Base-by-base conservation (phyloP, 305 asterid species). In the Rubia occidens region DNA sequence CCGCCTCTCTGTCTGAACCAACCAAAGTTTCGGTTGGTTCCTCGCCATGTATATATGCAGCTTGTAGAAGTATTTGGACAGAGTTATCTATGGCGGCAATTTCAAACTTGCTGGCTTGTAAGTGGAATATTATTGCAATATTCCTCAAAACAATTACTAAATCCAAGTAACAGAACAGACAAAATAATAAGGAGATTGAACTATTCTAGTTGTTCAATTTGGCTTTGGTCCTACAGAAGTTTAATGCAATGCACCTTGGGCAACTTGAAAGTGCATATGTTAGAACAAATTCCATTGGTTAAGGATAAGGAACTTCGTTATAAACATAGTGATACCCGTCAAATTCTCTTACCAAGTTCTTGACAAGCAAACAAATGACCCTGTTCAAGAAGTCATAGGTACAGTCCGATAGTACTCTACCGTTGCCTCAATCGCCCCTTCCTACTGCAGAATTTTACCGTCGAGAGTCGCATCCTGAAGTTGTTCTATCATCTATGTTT, bases 321-420 rank as follows among this genome's bases (percentile, higher is more conserved):
- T 60, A 11, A 29, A 60, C 64, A 29, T 60, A 60, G 64, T 60
- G 18, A 14, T 24, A 60, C 64, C 64, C 64, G 64, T 11, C 21
- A 68, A 5, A 9, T 8, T 55, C 18, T 55, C 61, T 21, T 54
- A 18, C 13, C 61, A 56, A 10, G 35, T 9, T 24, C 62, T 55
- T n/a, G 3, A 55, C 13, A 8, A 2, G 29, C 24, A 54, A 54
- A 54, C 11, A 0, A 54, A 54, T n/a, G 24, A 54, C 60, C 24
- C 60, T 8, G 53, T 18, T 53, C 26, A 18, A 4, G 59, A 53
- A 53, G 59, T n/a, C 11, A n/a, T 5, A 54, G 54, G n/a, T 11
- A 47, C 15, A 13, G 54, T 47, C 37, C 37, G 37, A 32, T 32
- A 4, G 37, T 32, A 32, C 37, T 32, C 37, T 3, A 32, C 37